Percentiles rank a stretch among this genome's conserved stretches.
These are phyloP conservation scores for Jamesozyma spencerorum DNA, from an alignment of 805 yeast genomes.

Conservation along the genomic window DNA sequence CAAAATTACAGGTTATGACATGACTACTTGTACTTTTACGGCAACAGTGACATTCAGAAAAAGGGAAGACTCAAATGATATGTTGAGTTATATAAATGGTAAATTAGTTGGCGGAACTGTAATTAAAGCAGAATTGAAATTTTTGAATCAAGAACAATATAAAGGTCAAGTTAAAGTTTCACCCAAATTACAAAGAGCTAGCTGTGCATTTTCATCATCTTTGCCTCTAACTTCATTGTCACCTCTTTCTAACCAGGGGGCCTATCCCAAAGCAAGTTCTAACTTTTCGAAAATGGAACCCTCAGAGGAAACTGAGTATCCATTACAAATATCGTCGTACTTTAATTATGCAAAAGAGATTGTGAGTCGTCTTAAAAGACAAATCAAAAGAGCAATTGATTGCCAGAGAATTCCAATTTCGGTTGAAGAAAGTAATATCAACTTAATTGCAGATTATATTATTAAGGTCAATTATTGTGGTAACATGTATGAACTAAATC, in stretches of 20 bases:
- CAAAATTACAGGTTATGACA: conserved; percentile 3
- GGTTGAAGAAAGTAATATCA: conserved; percentile 27
- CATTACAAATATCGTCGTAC: too few species aligned
- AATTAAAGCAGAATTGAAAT: background rate
- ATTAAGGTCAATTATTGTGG: conserved; percentile 31
- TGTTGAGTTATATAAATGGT: conserved; percentile 16
- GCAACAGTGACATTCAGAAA: conserved; percentile 21
- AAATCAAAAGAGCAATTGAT: conserved; percentile 27
- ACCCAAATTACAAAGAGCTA: too few species aligned
- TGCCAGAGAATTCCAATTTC: conserved; percentile 29
- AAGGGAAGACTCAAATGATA: conserved; percentile 15
- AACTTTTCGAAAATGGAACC: too few species aligned
- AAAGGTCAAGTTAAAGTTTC: background rate
- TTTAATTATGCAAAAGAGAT: conserved; percentile 4
- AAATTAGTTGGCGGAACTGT: conserved; percentile 24
- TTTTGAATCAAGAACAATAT: background rate
- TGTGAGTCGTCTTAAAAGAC: conserved; percentile 19
- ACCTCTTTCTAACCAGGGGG: too few species aligned
- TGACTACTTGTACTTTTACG: conserved; percentile 13
- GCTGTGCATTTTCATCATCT: too few species aligned
- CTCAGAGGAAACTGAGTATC: too few species aligned
- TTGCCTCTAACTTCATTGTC: too few species aligned
- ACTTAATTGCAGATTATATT: conserved; percentile 30
- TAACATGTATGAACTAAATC: conserved; percentile 18
- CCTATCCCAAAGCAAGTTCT: too few species aligned